A percentile compares a stretch with the other conserved stretches of the same genome.
phyloP scores from a whole-genome alignment of 345 rosid genomes.

The Ricinus communis region DNA sequence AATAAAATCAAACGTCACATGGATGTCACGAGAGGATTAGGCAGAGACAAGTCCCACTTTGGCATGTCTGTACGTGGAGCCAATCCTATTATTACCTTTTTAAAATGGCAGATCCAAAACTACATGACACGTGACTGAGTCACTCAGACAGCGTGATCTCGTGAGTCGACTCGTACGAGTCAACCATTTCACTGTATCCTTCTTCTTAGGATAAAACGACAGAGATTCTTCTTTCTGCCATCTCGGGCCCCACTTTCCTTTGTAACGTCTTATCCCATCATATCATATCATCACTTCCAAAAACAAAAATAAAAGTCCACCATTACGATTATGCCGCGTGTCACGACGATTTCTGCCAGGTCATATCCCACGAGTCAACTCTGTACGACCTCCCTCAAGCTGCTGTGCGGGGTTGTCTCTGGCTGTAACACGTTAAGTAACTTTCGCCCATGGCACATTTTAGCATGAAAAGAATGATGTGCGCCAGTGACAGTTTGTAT shows the following conservation, averaged over 20 bases:
- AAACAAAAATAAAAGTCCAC: not conserved
- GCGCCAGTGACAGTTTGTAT: not conserved
- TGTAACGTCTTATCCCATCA: slow-evolving; percentile 28
- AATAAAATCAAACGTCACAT: not conserved
- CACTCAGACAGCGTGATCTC: not conserved
- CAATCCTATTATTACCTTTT: not conserved
- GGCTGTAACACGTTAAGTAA: slow-evolving; percentile 10
- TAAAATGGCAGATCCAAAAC: not conserved
- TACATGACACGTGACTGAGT: slow-evolving; percentile 5
- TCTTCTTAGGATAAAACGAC: slow-evolving; percentile 43
- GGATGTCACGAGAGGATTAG: not conserved
- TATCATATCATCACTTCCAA: not conserved
- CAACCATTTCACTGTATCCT: not conserved
- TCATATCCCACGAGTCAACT: slow-evolving; percentile 6
- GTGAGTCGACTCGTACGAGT: slow-evolving; percentile 9
- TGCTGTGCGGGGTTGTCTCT: slow-evolving; percentile 15
- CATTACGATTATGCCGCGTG: slow-evolving; percentile 21
- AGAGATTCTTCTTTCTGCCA: slow-evolving; percentile 44
- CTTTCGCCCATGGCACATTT: slow-evolving; percentile 6
- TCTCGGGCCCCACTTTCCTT: slow-evolving; percentile 24
- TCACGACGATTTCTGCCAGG: not conserved
- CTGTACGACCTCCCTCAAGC: not conserved
- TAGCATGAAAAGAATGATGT: slow-evolving; percentile 3
- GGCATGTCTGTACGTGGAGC: not conserved
- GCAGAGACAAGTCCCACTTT: not conserved